Evolutionary conservation across 2,329 filamentous ascomycete genomes (phyloP), one percentile per base, ranked within the genome.

Genomic region (Colletotrichum euphorbiae): DNA sequence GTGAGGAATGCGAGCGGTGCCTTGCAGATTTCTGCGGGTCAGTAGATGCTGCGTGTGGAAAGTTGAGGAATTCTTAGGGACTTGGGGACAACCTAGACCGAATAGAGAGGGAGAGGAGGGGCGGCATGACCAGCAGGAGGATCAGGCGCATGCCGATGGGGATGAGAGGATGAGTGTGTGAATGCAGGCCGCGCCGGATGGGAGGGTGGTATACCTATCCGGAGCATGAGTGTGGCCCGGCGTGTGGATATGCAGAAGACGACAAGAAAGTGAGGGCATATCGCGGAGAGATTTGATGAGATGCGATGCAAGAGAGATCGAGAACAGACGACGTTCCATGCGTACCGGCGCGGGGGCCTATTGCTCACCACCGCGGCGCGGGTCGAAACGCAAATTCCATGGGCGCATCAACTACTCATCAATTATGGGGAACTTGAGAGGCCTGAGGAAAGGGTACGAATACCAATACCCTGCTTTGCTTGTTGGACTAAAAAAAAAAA

Each of bases 181-280:
- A 15, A 38, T 11, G 36, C 36, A 13, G 36, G 36, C 36, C 36
- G 15, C 36, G 11, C 17, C 28, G 17, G 31, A 63, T 42, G 46
- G 43, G 28, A 67, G 58, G 64, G 65, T 64, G 28, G 64, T 58
- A 68, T 64, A 42, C 65, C 42, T 68, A 59, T 64, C 60, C 38
- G 63, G 19, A 33, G 38, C 19, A 28, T 51, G 56, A 50, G 36
- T 38, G 36, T 38, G 36, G 36, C 12, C 5, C 45, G 48, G n/a
- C 12, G 13, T 4, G 21, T 13, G 19, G 19, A 31, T 48, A 15
- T 21, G 11, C 15, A 17, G 52, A 58, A 21, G 3, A 13, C 45
- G 36, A 51, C 15, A 56, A 56, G 43, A 59, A 36, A 45, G 11
- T 21, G 17, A 60, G 17, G 46, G 33, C 11, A 48, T 15, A 15